Base-by-base conservation (phyloP, 371 early-diverging fungal genomes). In the Dinochytrium kinnereticum region DNA sequence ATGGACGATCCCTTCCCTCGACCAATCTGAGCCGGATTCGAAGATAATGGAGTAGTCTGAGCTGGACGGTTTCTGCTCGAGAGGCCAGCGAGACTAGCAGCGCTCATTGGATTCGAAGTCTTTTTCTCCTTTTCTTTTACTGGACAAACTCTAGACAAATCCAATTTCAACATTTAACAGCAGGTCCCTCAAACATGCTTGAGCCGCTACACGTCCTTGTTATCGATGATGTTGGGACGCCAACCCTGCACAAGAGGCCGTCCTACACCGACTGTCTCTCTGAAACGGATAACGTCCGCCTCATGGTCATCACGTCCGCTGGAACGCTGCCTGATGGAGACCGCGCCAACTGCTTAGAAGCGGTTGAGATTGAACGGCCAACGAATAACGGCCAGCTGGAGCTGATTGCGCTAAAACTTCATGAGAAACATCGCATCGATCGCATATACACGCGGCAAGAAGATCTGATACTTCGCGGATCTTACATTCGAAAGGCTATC, bases 1-100 rank as follows among this genome's bases (percentile, higher is more conserved):
- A 82, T 82, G 10, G 84, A 81, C 30, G 80, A 65, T 13, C 80
- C 87, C 64, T 81, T 80, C 21, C 87, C 87, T 38, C 82, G 68
- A 2, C 70, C 79, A n/a, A 57, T 50, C 34, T 44, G 67, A 13
- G 67, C 5, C 17, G 21, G 51, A n/a, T n/a, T n/a, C n/a, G n/a
- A n/a, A n/a, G n/a, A n/a, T n/a, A n/a, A n/a, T n/a, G n/a, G n/a
- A n/a, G n/a, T 50, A 19, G 3, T 10, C 55, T 13, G 31, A 15
- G 19, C 26, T 36, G 68, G 39, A 21, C 13, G 68, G n/a, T n/a
- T n/a, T n/a, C n/a, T n/a, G n/a, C n/a, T n/a, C n/a, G n/a, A 31
- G 61, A 61, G 31, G 61, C 36, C 61, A 5, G 36, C 61, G 13
- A 61, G 13, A 36, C 36, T 37, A 7, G 57, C 57, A 24, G 61